Base-by-base conservation (phyloP, 2,329 filamentous ascomycete species). In the Trichocomaceae sp. region DNA sequence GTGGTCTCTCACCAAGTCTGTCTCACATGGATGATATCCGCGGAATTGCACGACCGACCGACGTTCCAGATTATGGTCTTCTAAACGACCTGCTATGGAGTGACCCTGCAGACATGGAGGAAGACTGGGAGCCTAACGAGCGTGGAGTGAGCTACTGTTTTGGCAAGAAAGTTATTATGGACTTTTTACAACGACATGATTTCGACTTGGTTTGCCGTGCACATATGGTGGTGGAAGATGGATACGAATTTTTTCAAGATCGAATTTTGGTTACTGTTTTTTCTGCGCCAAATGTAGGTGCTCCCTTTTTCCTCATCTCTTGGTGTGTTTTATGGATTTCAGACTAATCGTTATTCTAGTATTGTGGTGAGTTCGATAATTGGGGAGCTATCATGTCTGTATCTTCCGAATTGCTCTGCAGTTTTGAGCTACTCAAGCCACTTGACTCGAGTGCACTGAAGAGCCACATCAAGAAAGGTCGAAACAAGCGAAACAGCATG, bases 361-460 rank as follows among this genome's bases (percentile, higher is more conserved):
- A 99, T 68, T 99, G 93, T 65, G 93, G 93, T 62, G 93, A 99
- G 72, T 99, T 99, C 62, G 93, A 99, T 69, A 99, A 99, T 61
- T 97, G 93, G 90, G 93, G 93, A 19, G 93, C 93, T 13, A 91
- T 97, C 62, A 99, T 99, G 93, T 96, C 92, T 2, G 93, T 99
- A 20, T 96, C 90, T 1, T 83, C 83, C 13, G 93, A 97, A 71
- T 75, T 99, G 51, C 82, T 99, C 1, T 99, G 93, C 75, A 96
- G 91, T 69, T 99, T 99, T 67, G 93, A 99, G 73, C 79, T 99
- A 15, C 80, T 99, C 58, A 99, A 99, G 72, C 93, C 93, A 7
- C 80, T 99, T 47, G 93, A 99, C 72, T 96, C 91, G 12, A 95
- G 88, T 64, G 92, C 92, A 33, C 79, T 99, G 59, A 99, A 99